Evolutionary conservation across 1,284 basidiomycete genomes (phyloP), one percentile per base, ranked within the genome.

Genomic region (Melampsora americana): DNA sequence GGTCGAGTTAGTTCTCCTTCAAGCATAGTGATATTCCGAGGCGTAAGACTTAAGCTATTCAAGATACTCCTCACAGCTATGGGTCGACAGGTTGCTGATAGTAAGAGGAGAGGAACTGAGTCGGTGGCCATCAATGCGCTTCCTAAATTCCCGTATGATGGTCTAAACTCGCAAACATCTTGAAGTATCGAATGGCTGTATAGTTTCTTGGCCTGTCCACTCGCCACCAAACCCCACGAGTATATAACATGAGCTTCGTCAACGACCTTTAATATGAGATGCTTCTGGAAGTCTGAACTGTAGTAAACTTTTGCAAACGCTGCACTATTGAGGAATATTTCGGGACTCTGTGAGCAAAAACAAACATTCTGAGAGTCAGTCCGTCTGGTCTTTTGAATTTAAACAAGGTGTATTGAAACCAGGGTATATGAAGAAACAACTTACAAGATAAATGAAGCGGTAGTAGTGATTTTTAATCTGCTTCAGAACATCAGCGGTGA

Each of bases 41-140:
- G 69, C 2, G n/a, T n/a, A 5, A 71, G 20, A 11, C 46, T 71
- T 44, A 71, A 62, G 35, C 56, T 60, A 16, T 16, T 28, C 5
- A 64, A 26, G 4, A 71, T 71, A 5, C 18, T 26, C 12, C 44
- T 56, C 35, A 62, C 30, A 5, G 39, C 69, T 28, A 32, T 64
- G 2, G 69, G 69, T n/a, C 56, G 16, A 39, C 69, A 71, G 59
- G 69, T 71, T 42, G 53, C 69, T 14, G 69, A 70, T 7, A 70
- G 39, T 46, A 61, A 28, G 3, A 35, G 35, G 9, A 35, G 35
- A 35, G 35, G 35, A 35, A 35, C 35, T 35, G 35, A 35, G 35
- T 61, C 23, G 1, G 32, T 28, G 56, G 69, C 69, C 9, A 61
- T 53, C 26, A 70, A 35, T 14, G 23, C 30, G 20, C 3, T 11